Conservation (phyloP, 163 green algal species). For the Scenedesmus sp. region DNA sequence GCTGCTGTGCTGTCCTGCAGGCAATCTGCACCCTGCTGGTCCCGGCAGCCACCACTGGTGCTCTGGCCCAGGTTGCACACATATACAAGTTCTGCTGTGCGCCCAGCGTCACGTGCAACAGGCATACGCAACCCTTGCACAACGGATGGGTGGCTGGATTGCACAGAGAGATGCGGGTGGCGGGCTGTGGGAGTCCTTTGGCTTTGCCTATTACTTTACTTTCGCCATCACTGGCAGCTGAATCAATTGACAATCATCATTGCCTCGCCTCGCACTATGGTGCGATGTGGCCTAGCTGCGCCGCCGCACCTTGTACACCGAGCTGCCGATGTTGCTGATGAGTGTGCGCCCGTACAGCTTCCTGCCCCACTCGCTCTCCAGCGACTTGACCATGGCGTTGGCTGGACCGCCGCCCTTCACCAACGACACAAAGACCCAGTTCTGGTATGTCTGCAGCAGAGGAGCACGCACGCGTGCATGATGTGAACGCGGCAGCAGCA, state of each 20-base stretch:
- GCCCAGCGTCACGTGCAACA: no score
- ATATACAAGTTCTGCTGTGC: no score
- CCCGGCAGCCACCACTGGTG: neutral
- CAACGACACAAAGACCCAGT: constrained; percentile 89
- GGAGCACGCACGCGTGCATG: neutral
- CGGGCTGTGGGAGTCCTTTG: no score
- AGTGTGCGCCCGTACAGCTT: constrained; percentile 85
- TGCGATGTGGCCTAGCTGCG: no score
- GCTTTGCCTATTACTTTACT: no score
- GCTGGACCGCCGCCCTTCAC: constrained; percentile 81
- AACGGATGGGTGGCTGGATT: no score
- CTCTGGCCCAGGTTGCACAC: no score
- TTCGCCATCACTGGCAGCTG: no score
- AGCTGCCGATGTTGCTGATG: constrained; percentile 81
- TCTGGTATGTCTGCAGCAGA: constrained; percentile 56
- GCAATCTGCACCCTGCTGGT: neutral
- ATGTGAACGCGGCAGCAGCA: neutral
- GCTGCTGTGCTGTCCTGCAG: neutral
- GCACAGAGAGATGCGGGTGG: no score
- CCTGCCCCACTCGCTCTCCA: constrained; percentile 82
- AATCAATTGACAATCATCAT: no score
- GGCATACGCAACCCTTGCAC: no score
- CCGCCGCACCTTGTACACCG: constrained; percentile 84
- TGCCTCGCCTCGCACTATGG: no score
- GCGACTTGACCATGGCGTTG: constrained; percentile 66